Evolutionary conservation across 1,284 basidiomycete species (phyloP), one percentile per base, ranked within the genome.

Genomic region (Trichosporon asahii): DNA sequence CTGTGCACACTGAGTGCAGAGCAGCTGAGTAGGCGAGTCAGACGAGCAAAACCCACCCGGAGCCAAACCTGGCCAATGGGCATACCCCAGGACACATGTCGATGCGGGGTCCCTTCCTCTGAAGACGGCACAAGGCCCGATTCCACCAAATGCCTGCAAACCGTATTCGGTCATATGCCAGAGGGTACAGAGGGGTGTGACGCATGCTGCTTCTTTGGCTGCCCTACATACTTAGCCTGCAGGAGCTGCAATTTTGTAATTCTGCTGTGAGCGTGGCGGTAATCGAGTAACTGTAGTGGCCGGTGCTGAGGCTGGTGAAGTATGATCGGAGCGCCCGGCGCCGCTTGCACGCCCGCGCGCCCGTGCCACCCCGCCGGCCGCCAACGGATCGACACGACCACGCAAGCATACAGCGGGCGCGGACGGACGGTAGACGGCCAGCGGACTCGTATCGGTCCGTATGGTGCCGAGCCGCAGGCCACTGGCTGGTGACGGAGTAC

Each of bases 371-470:
- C 7, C 11, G 31, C 23, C 21, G n/a, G 23, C 3, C 21, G 8
- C 15, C n/a, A n/a, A n/a, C 21, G 49, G 49, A 53, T 53, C 49
- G 49, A 53, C 40, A 44, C n/a, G 37, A 14, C 37, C 15, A 44
- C 40, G 40, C 40, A 44, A n/a, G 18, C 40, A 12, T 18, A n/a
- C 8, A 44, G 12, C 40, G 40, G 40, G 40, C 5, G 8, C 40
- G 40, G 40, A 18, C 40, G 40, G 40, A 18, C 49, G 35, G 49
- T n/a, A n/a, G n/a, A n/a, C 21, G 23, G 15, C 18, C 21, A 18
- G n/a, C n/a, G 49, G n/a, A 53, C 49, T 53, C 49, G 49, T 53
- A 53, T 53, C 49, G 49, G 49, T 21, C 49, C 49, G 49, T 25
- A 53, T 14, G n/a, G n/a, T n/a, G n/a, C 21, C 18, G 14, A 18